These are phyloP conservation scores for Skeletonema costatum DNA, from an alignment of 108 stramenopile species.

Conservation along the genomic window DNA sequence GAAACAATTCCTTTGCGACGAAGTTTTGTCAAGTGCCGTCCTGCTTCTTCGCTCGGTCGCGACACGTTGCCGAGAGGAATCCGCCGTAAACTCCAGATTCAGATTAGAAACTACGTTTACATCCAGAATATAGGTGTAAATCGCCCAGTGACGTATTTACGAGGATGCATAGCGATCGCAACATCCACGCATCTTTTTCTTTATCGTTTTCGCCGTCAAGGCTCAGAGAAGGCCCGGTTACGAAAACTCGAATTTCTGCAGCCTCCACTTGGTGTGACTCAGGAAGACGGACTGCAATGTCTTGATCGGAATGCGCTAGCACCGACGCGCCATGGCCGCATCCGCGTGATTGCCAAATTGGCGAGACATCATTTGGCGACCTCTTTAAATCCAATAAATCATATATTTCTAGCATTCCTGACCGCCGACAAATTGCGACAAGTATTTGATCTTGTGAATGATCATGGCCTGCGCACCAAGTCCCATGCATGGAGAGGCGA, in stretches of 20 bases:
- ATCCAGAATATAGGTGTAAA: slow-evolving; percentile 60
- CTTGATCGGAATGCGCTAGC: slow-evolving; percentile 26
- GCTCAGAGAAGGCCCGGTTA: slow-evolving; percentile 57
- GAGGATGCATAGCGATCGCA: slow-evolving; percentile 64
- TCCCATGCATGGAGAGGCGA: slow-evolving; percentile 50
- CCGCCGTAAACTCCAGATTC: slow-evolving; percentile 44
- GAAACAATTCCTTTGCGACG: slow-evolving; percentile 67
- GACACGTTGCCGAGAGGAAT: slow-evolving; percentile 57
- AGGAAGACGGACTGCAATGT: slow-evolving; percentile 41
- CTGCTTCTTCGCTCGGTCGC: slow-evolving; percentile 73
- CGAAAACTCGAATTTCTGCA: slow-evolving; percentile 78
- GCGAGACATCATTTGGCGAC: slow-evolving; percentile 19
- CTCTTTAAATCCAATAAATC: slow-evolving; percentile 29
- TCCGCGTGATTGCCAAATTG: slow-evolving; percentile 61
- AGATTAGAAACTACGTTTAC: slow-evolving; percentile 13
- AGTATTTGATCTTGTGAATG: slow-evolving; percentile 28
- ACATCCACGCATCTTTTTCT: slow-evolving; percentile 35
- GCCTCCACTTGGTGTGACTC: slow-evolving; percentile 51
- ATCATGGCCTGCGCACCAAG: slow-evolving; percentile 30
- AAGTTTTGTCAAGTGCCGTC: slow-evolving; percentile 70
- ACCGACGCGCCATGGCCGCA: slow-evolving; percentile 58
- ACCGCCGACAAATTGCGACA: slow-evolving; percentile 70
- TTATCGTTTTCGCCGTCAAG: slow-evolving; percentile 4
- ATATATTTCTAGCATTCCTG: slow-evolving; percentile 72
- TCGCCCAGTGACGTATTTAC: slow-evolving; percentile 75